Base-by-base conservation (phyloP, 2,329 filamentous ascomycete genomes). In the Ophiostoma triangulosporum region DNA sequence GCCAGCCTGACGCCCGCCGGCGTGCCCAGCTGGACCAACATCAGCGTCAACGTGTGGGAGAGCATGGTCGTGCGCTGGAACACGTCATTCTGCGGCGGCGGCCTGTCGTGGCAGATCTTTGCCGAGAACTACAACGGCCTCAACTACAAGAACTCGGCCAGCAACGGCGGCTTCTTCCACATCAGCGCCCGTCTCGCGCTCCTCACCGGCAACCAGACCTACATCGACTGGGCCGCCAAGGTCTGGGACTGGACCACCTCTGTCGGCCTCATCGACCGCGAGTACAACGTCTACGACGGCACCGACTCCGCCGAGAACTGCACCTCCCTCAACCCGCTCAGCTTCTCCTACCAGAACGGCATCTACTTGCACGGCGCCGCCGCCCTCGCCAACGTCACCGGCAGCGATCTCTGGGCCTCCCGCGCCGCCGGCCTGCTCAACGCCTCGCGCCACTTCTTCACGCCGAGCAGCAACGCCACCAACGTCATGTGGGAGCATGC, bases 81-180 rank as follows among this genome's bases (percentile, higher is more conserved):
- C 64, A 73, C 69, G 0, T 69, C 72, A 0, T 67, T 70, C 36
- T 94, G 88, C 62, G 74, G 73, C 26, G 88, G 88, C 56, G 88
- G 88, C 4, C 69, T 93, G 48, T 74, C 80, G 54, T 91, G 86
- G 86, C 88, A 95, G 70, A 88, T 95, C 60, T 90, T 83, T 65
- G 69, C 76, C 1, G 78, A 77, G 61, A 91, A 94, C 64, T 70
- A 71, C 48, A 81, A 81, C 57, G 88, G 88, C 14, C 83, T 89
- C 64, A 75, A 80, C 62, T 93, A 94, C 76, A 93, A 90, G 68
- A 91, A 91, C 69, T 76, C 81, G 15, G 79, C 90, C 60, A 83
- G 82, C 57, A 93, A 93, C 65, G 87, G 86, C 40, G 83, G 81
- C n/a, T 80, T 93, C 64, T 90, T 94, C 66, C 84, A 90, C 62